phyloP scores from a whole-genome alignment of 352 stramenopile genomes.

The Globisporangium sylvaticum region DNA sequence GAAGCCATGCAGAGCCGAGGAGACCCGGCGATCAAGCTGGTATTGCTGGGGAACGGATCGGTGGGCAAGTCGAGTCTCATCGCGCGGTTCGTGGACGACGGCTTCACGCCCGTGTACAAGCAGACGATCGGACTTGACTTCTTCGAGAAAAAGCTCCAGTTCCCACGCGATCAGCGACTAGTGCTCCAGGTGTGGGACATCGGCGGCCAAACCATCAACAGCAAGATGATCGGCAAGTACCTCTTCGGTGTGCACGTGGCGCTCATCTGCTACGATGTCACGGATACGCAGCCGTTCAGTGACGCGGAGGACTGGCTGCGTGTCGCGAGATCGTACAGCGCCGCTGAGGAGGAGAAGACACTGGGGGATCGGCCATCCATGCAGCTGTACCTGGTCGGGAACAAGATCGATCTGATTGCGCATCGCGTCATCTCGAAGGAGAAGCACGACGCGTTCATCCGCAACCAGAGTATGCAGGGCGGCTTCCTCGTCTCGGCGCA shows the following conservation, averaged over 20 bases:
- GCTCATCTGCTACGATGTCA: constrained; percentile 86
- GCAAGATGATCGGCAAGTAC: constrained; percentile 87
- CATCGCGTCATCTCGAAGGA: constrained; percentile 65
- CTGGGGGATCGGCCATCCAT: constrained; percentile 23
- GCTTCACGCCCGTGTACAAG: constrained; percentile 82
- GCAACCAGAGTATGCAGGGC: constrained; percentile 46
- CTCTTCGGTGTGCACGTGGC: constrained; percentile 75
- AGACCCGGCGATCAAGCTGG: constrained; percentile 74
- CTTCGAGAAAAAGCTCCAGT: constrained; percentile 81
- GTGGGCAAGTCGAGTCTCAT: constrained; percentile 88
- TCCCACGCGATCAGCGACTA: constrained; percentile 67
- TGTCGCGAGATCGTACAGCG: constrained; percentile 25
- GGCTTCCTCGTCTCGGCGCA: constrained; percentile 83
- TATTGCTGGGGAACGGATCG: constrained; percentile 82
- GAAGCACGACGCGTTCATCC: constrained; percentile 78
- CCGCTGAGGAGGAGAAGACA: constrained; percentile 8
- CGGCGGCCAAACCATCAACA: constrained; percentile 84
- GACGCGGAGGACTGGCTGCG: constrained; percentile 79
- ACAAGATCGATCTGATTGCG: constrained; percentile 85
- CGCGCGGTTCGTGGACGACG: constrained; percentile 74
- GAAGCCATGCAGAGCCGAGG: constrained; percentile 22
- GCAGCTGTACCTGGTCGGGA: constrained; percentile 75
- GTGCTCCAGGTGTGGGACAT: constrained; percentile 89
- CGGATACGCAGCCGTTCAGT: constrained; percentile 76
- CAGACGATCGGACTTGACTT: constrained; percentile 87